phyloP scores from a whole-genome alignment of 2,329 filamentous ascomycete species.

The Trichoderma arundinaceum region DNA sequence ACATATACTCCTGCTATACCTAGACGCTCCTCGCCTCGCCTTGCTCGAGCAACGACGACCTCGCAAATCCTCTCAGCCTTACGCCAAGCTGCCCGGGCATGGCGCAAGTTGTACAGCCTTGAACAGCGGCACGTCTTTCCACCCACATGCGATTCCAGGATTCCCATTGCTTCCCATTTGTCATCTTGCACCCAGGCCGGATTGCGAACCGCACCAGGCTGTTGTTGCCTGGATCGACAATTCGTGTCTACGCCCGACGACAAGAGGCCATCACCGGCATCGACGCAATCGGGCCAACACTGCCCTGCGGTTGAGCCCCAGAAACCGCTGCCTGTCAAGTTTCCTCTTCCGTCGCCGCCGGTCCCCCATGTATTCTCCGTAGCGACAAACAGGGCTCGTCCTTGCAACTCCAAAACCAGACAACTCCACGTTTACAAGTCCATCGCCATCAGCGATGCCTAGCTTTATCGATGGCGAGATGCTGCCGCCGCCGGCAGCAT shows the following conservation, averaged over 20 bases:
- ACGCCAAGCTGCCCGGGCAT: constrained; percentile 1
- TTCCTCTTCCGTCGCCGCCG: neutral
- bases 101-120: constrained; percentile 19
- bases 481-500: constrained; percentile 50
- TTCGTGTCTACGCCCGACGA: neutral
- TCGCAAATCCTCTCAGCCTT: constrained; percentile 21
- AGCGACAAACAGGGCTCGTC: constrained; percentile 32
- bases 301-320: neutral
- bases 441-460: constrained; percentile 39
- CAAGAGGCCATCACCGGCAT: neutral
- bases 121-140: neutral
- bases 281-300: neutral
- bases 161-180: neutral
- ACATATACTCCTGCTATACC: too few relatives aligned
- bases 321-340: neutral
- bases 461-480: constrained; percentile 47
- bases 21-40: too few relatives aligned
- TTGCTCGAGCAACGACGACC: neutral
- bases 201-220: constrained; percentile 5
- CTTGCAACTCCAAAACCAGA: constrained; percentile 14
- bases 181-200: neutral
- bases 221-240: constrained; percentile 1
- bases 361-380: constrained; percentile 30
- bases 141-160: neutral
- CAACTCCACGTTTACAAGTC: neutral